Evolutionary conservation across 495 filamentous ascomycete species (phyloP), one percentile per base, ranked within the genome.

Genomic region (Aspergillus cavernicola): DNA sequence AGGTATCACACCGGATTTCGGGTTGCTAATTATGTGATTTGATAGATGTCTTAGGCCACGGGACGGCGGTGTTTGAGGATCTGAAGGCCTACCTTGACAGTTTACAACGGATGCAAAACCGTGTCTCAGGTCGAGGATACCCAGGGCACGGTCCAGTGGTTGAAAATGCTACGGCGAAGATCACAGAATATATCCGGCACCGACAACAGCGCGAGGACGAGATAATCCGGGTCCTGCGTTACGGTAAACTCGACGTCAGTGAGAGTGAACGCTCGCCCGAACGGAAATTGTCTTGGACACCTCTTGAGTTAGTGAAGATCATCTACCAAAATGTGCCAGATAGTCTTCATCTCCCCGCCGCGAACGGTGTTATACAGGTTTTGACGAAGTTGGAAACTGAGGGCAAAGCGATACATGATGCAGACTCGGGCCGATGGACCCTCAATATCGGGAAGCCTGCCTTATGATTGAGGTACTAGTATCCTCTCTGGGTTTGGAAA

Each of bases 31-130:
- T 2, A n/a, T 43, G 45, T 48, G 26, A 12, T 32, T n/a, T 24
- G 12, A 19, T 40, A 77, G 74, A 93, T 59, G 89, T 98, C 26
- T 79, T 98, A 4, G 93, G 93, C 0, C 90, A 97, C 52, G 93
- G 93, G 2, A 97, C 93, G 3, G 84, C 88, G 24, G 91, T 96
- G 11, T 97, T 96, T 63, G 90, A 95, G 68, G 85, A 96, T 52
- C 75, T 96, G 2, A 68, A 66, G 6, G 70, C 70, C 4, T 98
- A 97, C 63, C 70, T 97, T 52, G 57, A 61, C n/a, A 90, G 83
- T 43, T 67, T 98, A 12, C 72, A 84, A 46, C 75, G 74, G 50
- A 95, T 97, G 89, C 70, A 76, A 40, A 60, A 67, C 15, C 68
- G 82, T 16, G 86, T 87, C 51, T 40, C 61, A 2, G 87, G 87